Evolutionary conservation across 345 rosid genomes (phyloP).

Genomic region (Populus ilicifolia): DNA sequence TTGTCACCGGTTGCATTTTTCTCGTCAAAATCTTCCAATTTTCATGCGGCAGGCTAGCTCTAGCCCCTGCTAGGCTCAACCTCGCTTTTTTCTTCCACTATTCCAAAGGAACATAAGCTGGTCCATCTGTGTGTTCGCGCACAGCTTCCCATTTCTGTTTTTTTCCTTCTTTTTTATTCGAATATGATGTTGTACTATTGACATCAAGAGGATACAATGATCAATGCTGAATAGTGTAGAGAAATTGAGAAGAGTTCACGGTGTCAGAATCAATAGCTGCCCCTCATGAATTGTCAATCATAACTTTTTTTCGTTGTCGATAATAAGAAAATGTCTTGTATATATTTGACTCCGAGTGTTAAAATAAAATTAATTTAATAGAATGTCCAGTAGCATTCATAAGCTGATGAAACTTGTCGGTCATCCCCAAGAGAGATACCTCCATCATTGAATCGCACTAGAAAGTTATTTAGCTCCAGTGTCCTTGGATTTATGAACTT

Average conservation of each 20-base stretch:
- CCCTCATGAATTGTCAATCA: background rate
- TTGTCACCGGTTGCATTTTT: too few species aligned
- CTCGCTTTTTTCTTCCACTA: too few species aligned
- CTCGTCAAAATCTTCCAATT: too few species aligned
- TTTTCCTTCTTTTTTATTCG: background rate
- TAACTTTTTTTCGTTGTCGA: too few species aligned
- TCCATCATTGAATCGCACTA: background rate
- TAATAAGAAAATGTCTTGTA: background rate
- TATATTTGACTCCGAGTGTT: background rate
- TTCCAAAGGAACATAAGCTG: too few species aligned
- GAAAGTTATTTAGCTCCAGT: background rate
- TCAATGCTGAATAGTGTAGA: background rate
- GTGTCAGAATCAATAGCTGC: background rate
- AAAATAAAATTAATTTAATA: background rate
- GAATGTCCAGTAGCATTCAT: constrained; percentile 4
- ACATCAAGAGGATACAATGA: background rate
- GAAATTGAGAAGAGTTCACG: background rate
- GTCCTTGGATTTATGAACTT: background rate
- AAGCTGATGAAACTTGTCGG: constrained; percentile 16
- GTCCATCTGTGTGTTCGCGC: too few species aligned
- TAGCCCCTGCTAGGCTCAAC: too few species aligned
- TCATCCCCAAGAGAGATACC: background rate
- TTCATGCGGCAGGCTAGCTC: too few species aligned
- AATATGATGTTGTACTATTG: background rate
- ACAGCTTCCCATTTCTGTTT: too few species aligned